Percentiles rank a stretch among this genome's conserved stretches.
Conservation (phyloP, 2,329 filamentous ascomycete genomes). For the Orbilia quercus region DNA sequence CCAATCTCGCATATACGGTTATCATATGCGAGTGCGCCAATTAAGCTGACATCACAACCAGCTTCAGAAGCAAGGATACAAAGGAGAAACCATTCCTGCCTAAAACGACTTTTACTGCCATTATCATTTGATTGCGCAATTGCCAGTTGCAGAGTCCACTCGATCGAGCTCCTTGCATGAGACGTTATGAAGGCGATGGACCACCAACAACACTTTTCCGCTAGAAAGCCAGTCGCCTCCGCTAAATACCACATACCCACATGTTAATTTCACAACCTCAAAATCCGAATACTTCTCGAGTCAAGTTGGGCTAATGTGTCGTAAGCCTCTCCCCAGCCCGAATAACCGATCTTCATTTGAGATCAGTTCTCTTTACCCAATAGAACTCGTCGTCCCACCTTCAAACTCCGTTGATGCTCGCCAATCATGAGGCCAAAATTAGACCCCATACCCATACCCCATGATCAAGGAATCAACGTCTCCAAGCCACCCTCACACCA, state of each 20-base stretch:
- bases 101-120: no score
- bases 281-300: no score
- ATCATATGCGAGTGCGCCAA: background rate
- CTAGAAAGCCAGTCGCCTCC: background rate
- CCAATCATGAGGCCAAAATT: slow-evolving; percentile 19
- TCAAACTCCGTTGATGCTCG: slow-evolving; percentile 21
- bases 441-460: background rate
- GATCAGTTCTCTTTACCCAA: background rate
- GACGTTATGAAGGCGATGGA: slow-evolving; percentile 9
- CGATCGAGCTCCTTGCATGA: background rate
- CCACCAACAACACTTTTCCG: slow-evolving; percentile 17
- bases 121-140: no score
- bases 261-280: background rate
- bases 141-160: no score
- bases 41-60: no score
- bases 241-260: no score
- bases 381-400: slow-evolving; percentile 16
- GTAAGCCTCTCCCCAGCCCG: background rate
- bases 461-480: slow-evolving; percentile 6
- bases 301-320: background rate
- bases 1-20: no score
- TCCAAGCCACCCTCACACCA: background rate
- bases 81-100: no score
- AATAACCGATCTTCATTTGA: background rate
- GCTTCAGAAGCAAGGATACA: no score